These are phyloP conservation scores for Trichophyton mentagrophytes DNA, from an alignment of 2,329 filamentous ascomycete genomes.

Conservation along the genomic window DNA sequence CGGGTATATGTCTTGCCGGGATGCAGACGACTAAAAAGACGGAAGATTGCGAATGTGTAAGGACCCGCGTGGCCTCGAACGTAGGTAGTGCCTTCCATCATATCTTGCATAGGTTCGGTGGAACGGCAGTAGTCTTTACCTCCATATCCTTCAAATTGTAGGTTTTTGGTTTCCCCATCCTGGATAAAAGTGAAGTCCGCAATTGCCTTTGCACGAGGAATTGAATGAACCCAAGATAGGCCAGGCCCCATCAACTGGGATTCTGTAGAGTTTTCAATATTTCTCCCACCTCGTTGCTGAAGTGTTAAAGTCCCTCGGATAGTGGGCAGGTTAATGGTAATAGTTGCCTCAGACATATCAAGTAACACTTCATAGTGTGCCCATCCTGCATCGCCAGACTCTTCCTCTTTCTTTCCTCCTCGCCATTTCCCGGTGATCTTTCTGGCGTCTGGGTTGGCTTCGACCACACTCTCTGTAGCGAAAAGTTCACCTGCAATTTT, in stretches of 20 bases:
- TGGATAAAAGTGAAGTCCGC: background rate
- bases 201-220: background rate
- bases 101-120: background rate
- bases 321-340: background rate
- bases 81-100: constrained; percentile 1
- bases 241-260: background rate
- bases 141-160: background rate
- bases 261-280: background rate
- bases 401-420: background rate
- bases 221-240: background rate
- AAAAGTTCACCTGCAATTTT: background rate
- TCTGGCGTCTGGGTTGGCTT: background rate
- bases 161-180: background rate
- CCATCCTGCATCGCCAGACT: background rate
- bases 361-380: background rate
- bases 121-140: constrained; percentile 1
- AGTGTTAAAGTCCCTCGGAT: background rate
- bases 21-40: constrained; percentile 1
- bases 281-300: background rate
- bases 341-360: background rate
- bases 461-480: background rate
- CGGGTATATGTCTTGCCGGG: background rate
- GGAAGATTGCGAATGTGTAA: constrained; percentile 1
- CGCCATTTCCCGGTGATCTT: background rate
- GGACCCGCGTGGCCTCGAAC: constrained; percentile 3